Evolutionary conservation across 495 filamentous ascomycete genomes (phyloP), one percentile per base, ranked within the genome.

Genomic region (Ramalina intermedia): DNA sequence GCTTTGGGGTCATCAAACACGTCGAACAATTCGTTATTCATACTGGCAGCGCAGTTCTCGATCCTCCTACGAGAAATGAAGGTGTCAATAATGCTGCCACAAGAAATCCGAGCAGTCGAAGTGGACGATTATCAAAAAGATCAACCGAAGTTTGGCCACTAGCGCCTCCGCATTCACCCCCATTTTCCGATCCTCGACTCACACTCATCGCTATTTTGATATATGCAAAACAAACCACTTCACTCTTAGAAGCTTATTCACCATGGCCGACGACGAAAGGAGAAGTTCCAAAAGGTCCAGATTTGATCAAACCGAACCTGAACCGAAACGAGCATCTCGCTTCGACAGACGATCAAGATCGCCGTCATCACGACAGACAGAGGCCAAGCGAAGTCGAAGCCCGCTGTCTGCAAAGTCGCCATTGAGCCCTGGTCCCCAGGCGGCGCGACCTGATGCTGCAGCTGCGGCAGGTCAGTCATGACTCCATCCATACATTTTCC

Each of bases 271-370:
- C 57, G 75, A 86, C 39, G 82, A 86, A 55, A 74, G 79, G 60
- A 82, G 83, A 47, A 68, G 66, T 52, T 67, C 74, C 11, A 93
- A 91, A 71, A 82, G 88, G 43, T 94, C 88, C 42, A 86, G 88
- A 56, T 95, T 95, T 62, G 88, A 95, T 61, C 82, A 90, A 61
- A 88, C 76, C 37, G 87, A 87, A 57, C 79, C 85, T 6, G 84
- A 88, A 55, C 77, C 77, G 27, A 78, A 79, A 51, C 77, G 81
- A 16, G 58, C 64, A 21, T 87, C 85, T 26, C 74, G 85, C 56
- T 91, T 89, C 59, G 87, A 94, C 62, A 79, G 85, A 51, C 81
- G 88, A 48, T 94, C 88, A 39, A 80, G 86, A 40, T 94, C 88
- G 3, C 88, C 87, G 2, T 75, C 82, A 6, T 69, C 72, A 27